Conservation (phyloP, 2,329 filamentous ascomycete genomes). For the Beauveria medogensis region DNA sequence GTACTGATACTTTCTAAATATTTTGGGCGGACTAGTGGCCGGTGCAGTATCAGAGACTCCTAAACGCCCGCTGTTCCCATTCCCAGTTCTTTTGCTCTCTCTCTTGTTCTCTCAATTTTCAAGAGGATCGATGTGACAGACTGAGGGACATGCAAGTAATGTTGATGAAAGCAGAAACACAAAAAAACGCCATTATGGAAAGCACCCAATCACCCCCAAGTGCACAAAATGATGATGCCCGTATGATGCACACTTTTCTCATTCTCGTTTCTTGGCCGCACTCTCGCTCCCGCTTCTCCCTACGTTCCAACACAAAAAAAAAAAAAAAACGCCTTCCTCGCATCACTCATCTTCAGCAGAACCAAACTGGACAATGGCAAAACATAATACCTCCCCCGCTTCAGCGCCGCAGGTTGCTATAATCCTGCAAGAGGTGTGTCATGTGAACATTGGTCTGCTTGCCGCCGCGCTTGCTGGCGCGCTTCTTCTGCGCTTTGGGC, state of each 20-base stretch:
- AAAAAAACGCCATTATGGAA: neutral
- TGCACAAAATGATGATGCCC: neutral
- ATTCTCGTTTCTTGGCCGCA: neutral
- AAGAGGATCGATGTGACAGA: neutral
- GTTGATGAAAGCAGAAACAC: neutral
- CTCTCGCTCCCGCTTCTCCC: neutral
- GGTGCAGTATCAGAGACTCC: neutral
- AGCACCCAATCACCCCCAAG: neutral
- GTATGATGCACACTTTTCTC: neutral
- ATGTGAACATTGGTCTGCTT: constrained; percentile 88
- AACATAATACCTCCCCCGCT: too few relatives aligned
- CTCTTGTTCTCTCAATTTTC: neutral
- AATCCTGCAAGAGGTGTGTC: constrained; percentile 73
- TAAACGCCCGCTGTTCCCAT: neutral
- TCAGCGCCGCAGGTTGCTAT: constrained; percentile 39
- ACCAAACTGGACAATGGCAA: neutral
- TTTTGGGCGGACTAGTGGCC: neutral
- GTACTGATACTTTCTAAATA: neutral
- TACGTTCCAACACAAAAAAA: too few relatives aligned
- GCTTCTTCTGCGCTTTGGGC: constrained; percentile 67
- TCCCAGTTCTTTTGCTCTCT: neutral
- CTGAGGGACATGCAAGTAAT: neutral
- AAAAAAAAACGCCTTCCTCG: too few relatives aligned
- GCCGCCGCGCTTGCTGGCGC: constrained; percentile 55
- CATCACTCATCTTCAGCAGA: too few relatives aligned